Evolutionary conservation across 2,329 filamentous ascomycete genomes (phyloP), one percentile per base, ranked within the genome.

Genomic region (Xylaria sp.): DNA sequence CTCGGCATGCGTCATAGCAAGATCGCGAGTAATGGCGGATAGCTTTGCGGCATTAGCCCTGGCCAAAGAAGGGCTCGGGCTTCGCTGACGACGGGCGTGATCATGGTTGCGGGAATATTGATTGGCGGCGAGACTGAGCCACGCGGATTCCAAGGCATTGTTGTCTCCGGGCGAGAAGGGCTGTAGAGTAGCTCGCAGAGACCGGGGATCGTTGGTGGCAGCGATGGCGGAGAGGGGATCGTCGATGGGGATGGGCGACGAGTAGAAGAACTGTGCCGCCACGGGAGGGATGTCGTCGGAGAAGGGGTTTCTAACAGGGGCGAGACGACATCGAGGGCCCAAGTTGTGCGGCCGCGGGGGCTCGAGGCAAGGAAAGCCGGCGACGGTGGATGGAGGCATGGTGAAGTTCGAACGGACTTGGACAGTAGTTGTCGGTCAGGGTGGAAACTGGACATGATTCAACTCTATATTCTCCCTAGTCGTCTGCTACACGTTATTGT

Each of bases 161-260:
- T 95, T 97, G 81, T 97, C 94, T 66, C 88, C 90, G 4, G 85
- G 85, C 0, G 92, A 91, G 79, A 97, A 97, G 0, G 94, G 93
- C 51, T 92, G 89, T 9, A 93, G 88, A 55, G 89, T 87, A 42
- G 87, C 85, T 74, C 87, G 90, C 40, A 84, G 80, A 64, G 85
- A 79, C 65, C 83, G 86, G 16, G 85, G 77, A 60, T 90, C 81
- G 78, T 84, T 71, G 78, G 86, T 75, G 27, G 79, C 79, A 77
- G 87, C 78, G 79, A 88, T 76, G 81, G 85, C 79, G 12, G 92
- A 93, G n/a, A 97, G 85, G 27, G 93, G 93, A 76, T 97, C 94
- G 76, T 97, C 94, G 77, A 97, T 94, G 35, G 93, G 91, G 59
- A 95, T 87, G 13, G 90, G 84, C 12, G 93, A 96, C 16, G 90